Conservation (phyloP, 2,329 filamentous ascomycete species). For the Talaromyces sp. region DNA sequence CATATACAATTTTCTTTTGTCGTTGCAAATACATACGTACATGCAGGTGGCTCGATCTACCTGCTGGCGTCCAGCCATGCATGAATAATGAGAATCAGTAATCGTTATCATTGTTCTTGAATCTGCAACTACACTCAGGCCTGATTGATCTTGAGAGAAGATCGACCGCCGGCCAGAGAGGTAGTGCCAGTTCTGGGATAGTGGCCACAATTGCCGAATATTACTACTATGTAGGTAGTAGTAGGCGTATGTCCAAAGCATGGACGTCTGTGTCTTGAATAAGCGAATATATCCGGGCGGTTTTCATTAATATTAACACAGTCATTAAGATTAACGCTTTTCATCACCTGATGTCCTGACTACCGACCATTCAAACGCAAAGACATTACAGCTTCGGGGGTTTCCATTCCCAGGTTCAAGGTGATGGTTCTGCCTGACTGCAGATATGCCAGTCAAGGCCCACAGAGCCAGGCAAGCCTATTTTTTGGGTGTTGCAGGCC, state of each 20-base stretch:
- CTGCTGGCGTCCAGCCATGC: not conserved
- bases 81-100: not conserved
- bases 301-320: not conserved
- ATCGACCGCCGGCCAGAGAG: not conserved
- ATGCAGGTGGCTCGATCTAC: not conserved
- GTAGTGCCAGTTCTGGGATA: constrained; percentile 3
- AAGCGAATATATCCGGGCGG: not conserved
- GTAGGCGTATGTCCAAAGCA: not conserved
- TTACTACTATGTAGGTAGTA: not conserved
- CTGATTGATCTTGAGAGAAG: not conserved
- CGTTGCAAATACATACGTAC: not conserved
- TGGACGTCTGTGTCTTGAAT: not conserved
- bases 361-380: not conserved
- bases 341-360: not conserved
- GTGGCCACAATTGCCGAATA: not conserved
- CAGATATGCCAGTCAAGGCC: not conserved
- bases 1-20: not conserved
- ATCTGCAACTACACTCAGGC: not conserved
- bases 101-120: not conserved
- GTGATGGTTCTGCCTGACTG: not conserved
- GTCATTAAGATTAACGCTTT: not conserved
- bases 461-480: not conserved
- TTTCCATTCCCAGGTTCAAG: not conserved
- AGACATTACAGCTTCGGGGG: not conserved
- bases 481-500: not conserved